Percentiles rank a stretch among this genome's conserved stretches.
phyloP scores from a whole-genome alignment of 805 yeast genomes.

The Wickerhamiella azyma region DNA sequence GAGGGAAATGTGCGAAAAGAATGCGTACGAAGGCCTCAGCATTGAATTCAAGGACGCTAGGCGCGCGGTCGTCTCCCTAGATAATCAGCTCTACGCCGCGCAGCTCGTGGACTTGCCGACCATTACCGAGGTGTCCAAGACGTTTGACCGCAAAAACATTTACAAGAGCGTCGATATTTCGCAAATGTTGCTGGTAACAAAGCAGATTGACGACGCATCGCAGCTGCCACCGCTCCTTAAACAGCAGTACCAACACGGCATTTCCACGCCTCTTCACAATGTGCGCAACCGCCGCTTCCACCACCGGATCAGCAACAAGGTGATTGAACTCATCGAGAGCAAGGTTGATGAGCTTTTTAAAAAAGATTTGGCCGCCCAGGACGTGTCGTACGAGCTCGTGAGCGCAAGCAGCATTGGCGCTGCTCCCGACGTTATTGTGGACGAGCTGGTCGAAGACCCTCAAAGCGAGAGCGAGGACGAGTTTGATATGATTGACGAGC shows the following conservation, averaged over 20 bases:
- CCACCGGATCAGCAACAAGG: conserved; percentile 51
- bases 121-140: conserved; percentile 70
- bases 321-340: conserved; percentile 64
- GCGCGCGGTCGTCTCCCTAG: conserved; percentile 64
- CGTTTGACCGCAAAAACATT: conserved; percentile 77
- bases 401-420: conserved; percentile 28
- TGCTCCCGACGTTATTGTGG: conserved; percentile 21
- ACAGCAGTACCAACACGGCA: conserved; percentile 50
- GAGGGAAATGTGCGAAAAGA: conserved; percentile 53
- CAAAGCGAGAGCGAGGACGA: conserved; percentile 25
- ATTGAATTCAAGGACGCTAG: conserved; percentile 74
- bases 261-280: conserved; percentile 67
- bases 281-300: conserved; percentile 59
- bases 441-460: conserved; percentile 22
- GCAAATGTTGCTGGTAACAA: conserved; percentile 70
- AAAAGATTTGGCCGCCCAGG: conserved; percentile 74
- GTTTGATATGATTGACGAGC: conserved; percentile 22
- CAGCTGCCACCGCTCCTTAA: conserved; percentile 21
- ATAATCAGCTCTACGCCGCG: conserved; percentile 62
- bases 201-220: conserved; percentile 36
- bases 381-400: conserved; percentile 58
- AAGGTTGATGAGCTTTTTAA: conserved; percentile 63
- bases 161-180: conserved; percentile 75
- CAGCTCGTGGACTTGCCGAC: conserved; percentile 84
- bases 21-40: conserved; percentile 52